These are phyloP conservation scores for Trametes polyzona DNA, from an alignment of 1,284 basidiomycete genomes.

Conservation along the genomic window DNA sequence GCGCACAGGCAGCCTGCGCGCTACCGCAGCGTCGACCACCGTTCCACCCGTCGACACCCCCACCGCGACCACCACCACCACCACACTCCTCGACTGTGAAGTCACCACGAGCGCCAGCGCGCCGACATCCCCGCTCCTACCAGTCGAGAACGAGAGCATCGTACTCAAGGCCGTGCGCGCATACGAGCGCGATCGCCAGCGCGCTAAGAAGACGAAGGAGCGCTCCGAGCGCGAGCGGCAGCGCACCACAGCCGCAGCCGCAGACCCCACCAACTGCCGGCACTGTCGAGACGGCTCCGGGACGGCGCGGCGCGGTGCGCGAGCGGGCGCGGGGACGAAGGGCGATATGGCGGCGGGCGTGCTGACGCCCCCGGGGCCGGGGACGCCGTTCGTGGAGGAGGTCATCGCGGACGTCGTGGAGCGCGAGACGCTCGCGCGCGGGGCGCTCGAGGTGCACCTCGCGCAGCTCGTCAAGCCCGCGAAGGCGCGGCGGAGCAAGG, in stretches of 20 bases:
- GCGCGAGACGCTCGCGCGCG: slow-evolving; percentile 22
- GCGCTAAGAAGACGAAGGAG: slow-evolving; percentile 46
- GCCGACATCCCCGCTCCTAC: slow-evolving; percentile 8
- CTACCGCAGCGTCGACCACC: background rate
- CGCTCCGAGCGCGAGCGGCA: slow-evolving; percentile 35
- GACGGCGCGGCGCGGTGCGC: background rate
- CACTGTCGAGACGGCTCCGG: slow-evolving; percentile 10
- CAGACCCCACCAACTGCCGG: background rate
- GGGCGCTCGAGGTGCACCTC: slow-evolving; percentile 44
- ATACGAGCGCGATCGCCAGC: slow-evolving; percentile 52
- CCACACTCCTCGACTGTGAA: slow-evolving; percentile 1
- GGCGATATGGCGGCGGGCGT: slow-evolving; percentile 3
- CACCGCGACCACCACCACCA: background rate
- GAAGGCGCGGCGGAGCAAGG: slow-evolving; percentile 46
- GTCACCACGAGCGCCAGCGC: no score
- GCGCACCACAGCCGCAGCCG: slow-evolving; percentile 18
- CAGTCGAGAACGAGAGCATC: slow-evolving; percentile 19
- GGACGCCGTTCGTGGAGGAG: slow-evolving; percentile 14
- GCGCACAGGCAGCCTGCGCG: slow-evolving; percentile 8
- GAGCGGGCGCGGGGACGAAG: slow-evolving; percentile 2
- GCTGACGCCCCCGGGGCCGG: background rate
- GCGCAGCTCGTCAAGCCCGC: slow-evolving; percentile 45
- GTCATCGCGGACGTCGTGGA: slow-evolving; percentile 27
- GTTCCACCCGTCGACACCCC: background rate
- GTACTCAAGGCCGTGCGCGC: slow-evolving; percentile 47